These are phyloP conservation scores for Sabuloglossum arenarium DNA, from an alignment of 495 filamentous ascomycete species.

Conservation along the genomic window DNA sequence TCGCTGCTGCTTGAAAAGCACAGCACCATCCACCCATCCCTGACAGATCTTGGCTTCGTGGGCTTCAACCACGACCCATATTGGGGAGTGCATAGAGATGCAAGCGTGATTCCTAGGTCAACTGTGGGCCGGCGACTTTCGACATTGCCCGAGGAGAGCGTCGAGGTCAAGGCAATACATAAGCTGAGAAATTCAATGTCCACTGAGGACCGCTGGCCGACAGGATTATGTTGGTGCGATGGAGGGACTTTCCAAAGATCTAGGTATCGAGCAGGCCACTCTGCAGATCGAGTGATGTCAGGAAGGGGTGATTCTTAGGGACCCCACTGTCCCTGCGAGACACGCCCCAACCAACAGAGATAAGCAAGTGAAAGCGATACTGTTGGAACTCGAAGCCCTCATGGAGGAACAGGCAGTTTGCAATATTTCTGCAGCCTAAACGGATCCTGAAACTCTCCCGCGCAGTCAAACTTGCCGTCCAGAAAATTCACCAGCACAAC, in stretches of 20 bases:
- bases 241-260: slow-evolving; percentile 39
- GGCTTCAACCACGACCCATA: slow-evolving; percentile 74
- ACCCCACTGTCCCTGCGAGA: background rate
- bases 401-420: too few species aligned
- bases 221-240: slow-evolving; percentile 68
- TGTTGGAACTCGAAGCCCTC: background rate
- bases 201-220: slow-evolving; percentile 42
- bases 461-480: slow-evolving; percentile 3
- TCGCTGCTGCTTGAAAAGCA: slow-evolving; percentile 51
- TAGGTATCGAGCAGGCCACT: slow-evolving; percentile 19
- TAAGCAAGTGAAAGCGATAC: background rate
- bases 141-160: slow-evolving; percentile 7
- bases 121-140: slow-evolving; percentile 17
- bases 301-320: too few species aligned
- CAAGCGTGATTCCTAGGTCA: slow-evolving; percentile 46
- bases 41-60: slow-evolving; percentile 54
- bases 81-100: slow-evolving; percentile 75
- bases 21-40: slow-evolving; percentile 33
- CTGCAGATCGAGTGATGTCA: too few species aligned
- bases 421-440: slow-evolving; percentile 6
- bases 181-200: slow-evolving; percentile 14
- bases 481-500: slow-evolving; percentile 11
- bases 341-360: background rate
- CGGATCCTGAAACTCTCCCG: slow-evolving; percentile 10
- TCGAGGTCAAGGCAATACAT: slow-evolving; percentile 11